phyloP scores from a whole-genome alignment of 2,329 filamentous ascomycete species.

The Paraconiothyrium brasiliense region DNA sequence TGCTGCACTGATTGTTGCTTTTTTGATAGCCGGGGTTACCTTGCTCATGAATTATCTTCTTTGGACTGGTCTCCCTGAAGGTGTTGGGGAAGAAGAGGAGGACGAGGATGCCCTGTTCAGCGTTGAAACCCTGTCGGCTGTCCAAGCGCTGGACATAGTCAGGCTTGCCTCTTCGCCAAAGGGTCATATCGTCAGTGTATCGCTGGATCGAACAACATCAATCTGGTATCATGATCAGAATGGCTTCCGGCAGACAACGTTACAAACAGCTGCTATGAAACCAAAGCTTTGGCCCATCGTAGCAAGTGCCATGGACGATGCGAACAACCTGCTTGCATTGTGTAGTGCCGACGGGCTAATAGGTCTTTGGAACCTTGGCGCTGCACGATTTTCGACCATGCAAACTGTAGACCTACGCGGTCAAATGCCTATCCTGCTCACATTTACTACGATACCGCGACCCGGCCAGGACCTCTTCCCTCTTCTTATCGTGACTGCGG shows the following conservation, averaged over 20 bases:
- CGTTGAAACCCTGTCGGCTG: conserved; percentile 68
- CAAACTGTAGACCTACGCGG: conserved; percentile 63
- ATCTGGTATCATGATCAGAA: conserved; percentile 62
- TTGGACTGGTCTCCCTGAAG: conserved; percentile 66
- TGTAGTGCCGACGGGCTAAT: conserved; percentile 67
- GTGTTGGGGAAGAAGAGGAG: conserved; percentile 55
- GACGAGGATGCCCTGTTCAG: conserved; percentile 64
- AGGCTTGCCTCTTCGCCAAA: conserved; percentile 69
- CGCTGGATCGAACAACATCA: conserved; percentile 73
- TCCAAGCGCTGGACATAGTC: conserved; percentile 75
- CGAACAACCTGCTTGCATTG: conserved; percentile 72
- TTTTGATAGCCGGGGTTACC: conserved; percentile 71
- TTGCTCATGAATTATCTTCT: conserved; percentile 79
- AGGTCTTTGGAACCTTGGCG: conserved; percentile 69
- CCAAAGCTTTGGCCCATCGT: conserved; percentile 59
- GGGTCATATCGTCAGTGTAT: conserved; percentile 74
- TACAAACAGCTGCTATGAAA: conserved; percentile 46
- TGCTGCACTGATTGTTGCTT: conserved; percentile 70
- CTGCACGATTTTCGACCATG: conserved; percentile 66
- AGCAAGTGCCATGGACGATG: conserved; percentile 71
- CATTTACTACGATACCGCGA: conserved; percentile 47
- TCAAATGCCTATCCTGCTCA: conserved; percentile 73
- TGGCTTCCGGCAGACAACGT: conserved; percentile 38
- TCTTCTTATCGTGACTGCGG: conserved; percentile 70
- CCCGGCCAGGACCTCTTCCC: conserved; percentile 45